Evolutionary conservation across 208 protist species (phyloP).

Genomic region (Leishmania aethiopica): DNA sequence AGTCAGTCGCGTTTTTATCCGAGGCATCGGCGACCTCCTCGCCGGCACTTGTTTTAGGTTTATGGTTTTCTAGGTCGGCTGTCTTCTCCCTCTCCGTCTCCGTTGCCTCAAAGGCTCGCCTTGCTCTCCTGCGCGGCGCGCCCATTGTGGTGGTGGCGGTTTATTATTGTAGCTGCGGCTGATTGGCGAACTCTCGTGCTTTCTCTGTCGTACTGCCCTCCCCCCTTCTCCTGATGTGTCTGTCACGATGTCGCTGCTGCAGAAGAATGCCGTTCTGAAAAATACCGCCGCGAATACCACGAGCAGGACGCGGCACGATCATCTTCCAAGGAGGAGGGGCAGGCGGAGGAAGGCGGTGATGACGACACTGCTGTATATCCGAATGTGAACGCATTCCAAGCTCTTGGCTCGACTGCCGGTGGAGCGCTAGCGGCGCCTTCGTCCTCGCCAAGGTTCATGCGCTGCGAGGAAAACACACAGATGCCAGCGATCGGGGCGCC

Average conservation of each 20-base stretch:
- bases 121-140: not conserved
- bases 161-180: not conserved
- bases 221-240: not conserved
- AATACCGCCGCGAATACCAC: slow-evolving; percentile 39
- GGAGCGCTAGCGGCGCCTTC: not conserved
- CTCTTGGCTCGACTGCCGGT: not conserved
- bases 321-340: not conserved
- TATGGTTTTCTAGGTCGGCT: not conserved
- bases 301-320: slow-evolving; percentile 4
- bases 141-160: not conserved
- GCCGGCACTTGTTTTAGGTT: not conserved
- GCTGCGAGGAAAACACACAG: not conserved
- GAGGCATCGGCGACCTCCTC: not conserved
- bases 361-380: not conserved
- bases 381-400: not conserved
- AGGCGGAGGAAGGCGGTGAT: not conserved
- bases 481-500: not conserved
- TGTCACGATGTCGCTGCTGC: slow-evolving; percentile 37
- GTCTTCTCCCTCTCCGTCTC: not conserved
- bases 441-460: too few species aligned
- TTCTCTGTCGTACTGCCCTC: not conserved
- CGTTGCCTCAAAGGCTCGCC: not conserved
- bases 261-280: slow-evolving; percentile 48
- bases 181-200: not conserved
- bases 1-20: not conserved